Evolutionary conservation across 192 early-diverging fungal species (phyloP).

Genomic region (Mortierella claussenii): DNA sequence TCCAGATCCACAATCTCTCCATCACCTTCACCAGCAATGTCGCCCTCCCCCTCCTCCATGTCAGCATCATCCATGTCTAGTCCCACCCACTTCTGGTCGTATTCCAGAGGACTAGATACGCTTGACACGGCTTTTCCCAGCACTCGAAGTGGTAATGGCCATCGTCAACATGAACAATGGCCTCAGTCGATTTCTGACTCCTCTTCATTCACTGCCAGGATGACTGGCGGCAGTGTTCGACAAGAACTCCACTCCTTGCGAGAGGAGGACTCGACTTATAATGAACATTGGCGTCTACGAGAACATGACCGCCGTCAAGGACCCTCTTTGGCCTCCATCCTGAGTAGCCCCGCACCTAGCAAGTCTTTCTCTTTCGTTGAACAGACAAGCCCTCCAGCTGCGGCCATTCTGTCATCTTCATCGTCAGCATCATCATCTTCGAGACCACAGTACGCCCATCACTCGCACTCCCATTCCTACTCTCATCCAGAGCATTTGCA

Average conservation of each 20-base stretch:
- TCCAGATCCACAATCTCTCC: constrained; percentile 36
- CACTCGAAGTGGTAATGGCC: not conserved
- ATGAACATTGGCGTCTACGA: not conserved
- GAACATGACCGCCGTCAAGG: constrained; percentile 18
- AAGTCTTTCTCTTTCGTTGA: not conserved
- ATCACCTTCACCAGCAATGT: constrained; percentile 21
- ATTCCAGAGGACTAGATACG: constrained; percentile 11
- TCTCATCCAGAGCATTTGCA: constrained; percentile 8
- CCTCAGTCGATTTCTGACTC: constrained; percentile 3
- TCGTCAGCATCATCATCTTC: not conserved
- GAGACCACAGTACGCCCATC: not conserved
- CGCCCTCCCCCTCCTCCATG: constrained; percentile 33
- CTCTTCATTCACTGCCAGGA: not conserved
- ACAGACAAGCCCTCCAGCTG: not conserved
- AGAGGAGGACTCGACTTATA: not conserved
- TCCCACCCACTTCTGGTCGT: constrained; percentile 33
- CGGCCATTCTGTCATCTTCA: not conserved
- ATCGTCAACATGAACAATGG: not conserved
- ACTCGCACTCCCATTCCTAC: constrained; percentile 13
- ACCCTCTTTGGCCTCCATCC: constrained; percentile 12
- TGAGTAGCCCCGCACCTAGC: constrained; percentile 1
- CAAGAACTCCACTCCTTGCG: constrained; percentile 1
- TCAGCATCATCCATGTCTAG: constrained; percentile 31
- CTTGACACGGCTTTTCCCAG: constrained; percentile 11
- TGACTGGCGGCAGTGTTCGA: not conserved